Conservation (phyloP, 192 early-diverging fungal genomes). For the Podochytrium sp. region DNA sequence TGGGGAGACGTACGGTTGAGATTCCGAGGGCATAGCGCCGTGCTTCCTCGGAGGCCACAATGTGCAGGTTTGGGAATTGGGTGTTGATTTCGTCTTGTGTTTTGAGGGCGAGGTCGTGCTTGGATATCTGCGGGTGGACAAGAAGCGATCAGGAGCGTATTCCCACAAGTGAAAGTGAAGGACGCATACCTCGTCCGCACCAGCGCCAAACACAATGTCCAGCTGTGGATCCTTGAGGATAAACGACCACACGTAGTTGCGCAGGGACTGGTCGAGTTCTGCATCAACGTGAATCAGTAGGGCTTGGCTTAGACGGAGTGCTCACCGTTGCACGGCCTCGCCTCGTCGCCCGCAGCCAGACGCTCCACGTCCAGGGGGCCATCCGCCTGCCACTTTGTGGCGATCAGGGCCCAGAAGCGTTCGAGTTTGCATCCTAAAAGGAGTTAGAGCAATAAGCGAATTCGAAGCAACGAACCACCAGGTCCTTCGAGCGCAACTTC, state of each 20-base stretch:
- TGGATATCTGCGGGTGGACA: neutral
- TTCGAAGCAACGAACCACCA: constrained; percentile 41
- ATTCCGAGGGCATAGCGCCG: constrained; percentile 44
- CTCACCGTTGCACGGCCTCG: neutral
- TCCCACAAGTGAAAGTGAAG: too few relatives aligned
- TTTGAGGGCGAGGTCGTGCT: constrained; percentile 20
- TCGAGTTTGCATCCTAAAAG: constrained; percentile 40
- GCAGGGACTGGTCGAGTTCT: constrained; percentile 20
- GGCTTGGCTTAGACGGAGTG: neutral
- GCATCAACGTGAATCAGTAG: neutral
- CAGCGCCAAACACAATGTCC: neutral
- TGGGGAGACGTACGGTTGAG: constrained; percentile 38
- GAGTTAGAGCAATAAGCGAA: constrained; percentile 22
- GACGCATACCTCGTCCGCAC: neutral
- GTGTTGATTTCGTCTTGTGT: constrained; percentile 5
- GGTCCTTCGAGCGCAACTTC: constrained; percentile 64
- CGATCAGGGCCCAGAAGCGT: constrained; percentile 40
- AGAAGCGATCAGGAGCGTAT: too few relatives aligned
- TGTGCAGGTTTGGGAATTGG: constrained; percentile 28
- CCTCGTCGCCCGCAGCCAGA: neutral
- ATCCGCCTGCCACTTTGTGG: constrained; percentile 35
- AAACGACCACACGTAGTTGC: constrained; percentile 28
- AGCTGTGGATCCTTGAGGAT: constrained; percentile 10
- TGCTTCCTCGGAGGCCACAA: constrained; percentile 29
- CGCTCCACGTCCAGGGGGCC: constrained; percentile 25